A percentile compares a stretch with the other conserved stretches of the same genome.
phyloP scores from a whole-genome alignment of 78 protist species.

The Salpingoeca rosetta region DNA sequence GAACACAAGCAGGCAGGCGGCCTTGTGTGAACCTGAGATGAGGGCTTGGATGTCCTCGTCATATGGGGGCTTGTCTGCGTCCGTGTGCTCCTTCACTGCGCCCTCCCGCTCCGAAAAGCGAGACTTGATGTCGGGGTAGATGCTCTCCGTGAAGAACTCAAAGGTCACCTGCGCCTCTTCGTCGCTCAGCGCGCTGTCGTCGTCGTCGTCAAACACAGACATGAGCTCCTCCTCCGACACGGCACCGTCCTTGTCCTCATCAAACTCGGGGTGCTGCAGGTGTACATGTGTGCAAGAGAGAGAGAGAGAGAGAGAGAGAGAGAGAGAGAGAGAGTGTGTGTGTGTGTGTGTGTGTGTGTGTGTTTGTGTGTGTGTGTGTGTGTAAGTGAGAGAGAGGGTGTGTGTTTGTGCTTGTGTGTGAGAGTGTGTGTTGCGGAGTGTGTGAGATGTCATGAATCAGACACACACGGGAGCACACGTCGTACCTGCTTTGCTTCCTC shows the following conservation, averaged over 20 bases:
- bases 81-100: not conserved
- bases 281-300: no score
- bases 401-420: no score
- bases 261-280: not conserved
- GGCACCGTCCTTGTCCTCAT: not conserved
- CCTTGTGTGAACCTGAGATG: not conserved
- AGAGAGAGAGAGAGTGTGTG: no score
- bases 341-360: no score
- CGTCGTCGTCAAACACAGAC: not conserved
- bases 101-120: not conserved
- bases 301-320: no score
- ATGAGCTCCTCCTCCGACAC: not conserved
- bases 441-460: no score
- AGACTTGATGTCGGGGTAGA: not conserved
- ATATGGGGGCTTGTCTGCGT: not conserved
- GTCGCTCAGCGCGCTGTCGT: not conserved
- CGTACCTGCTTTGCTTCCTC: no score
- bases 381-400: no score
- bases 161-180: not conserved
- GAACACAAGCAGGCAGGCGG: no score
- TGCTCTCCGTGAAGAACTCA: not conserved
- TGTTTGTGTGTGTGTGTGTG: no score
- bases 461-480: no score
- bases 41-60: not conserved
- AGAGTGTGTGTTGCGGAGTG: no score